A percentile compares a stretch with the other conserved stretches of the same genome.
These are phyloP conservation scores for Metschnikowia drakensbergensis DNA, from an alignment of 805 yeast species.

Conservation along the genomic window DNA sequence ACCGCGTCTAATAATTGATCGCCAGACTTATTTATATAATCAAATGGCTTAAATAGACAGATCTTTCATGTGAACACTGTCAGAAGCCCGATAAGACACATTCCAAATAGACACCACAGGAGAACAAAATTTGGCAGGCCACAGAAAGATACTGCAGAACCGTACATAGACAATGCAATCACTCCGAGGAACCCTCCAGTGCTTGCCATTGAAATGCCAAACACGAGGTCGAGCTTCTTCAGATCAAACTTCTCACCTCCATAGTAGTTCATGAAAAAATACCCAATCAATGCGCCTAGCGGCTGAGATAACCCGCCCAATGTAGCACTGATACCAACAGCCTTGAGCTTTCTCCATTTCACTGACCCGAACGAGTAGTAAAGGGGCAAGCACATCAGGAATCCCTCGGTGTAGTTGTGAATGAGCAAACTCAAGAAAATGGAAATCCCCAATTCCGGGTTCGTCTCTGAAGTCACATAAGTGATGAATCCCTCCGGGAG, in stretches of 20 bases:
- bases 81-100: slow-evolving; percentile 51
- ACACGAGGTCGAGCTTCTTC: slow-evolving; percentile 37
- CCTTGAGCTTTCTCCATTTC: slow-evolving; percentile 43
- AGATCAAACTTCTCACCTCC: slow-evolving; percentile 27
- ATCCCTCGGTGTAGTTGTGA: slow-evolving; percentile 92
- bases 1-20: too few species aligned
- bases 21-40: too few species aligned
- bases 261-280: slow-evolving; percentile 36
- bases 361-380: slow-evolving; percentile 62
- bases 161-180: slow-evolving; percentile 83
- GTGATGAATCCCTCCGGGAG: slow-evolving; percentile 94
- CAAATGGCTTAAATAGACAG: not conserved
- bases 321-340: slow-evolving; percentile 59
- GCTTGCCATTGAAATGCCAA: slow-evolving; percentile 61
- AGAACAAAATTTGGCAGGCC: slow-evolving; percentile 61
- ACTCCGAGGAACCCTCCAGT: slow-evolving; percentile 83
- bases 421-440: slow-evolving; percentile 81
- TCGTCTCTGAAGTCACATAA: slow-evolving; percentile 70
- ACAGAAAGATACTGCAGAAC: slow-evolving; percentile 67
- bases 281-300: slow-evolving; percentile 77
- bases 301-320: slow-evolving; percentile 89
- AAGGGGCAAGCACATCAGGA: slow-evolving; percentile 87
- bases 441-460: slow-evolving; percentile 61
- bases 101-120: slow-evolving; percentile 58
- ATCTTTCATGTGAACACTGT: slow-evolving; percentile 18